Conservation (phyloP, 192 early-diverging fungal genomes). For the Funneliformis mosseae region DNA sequence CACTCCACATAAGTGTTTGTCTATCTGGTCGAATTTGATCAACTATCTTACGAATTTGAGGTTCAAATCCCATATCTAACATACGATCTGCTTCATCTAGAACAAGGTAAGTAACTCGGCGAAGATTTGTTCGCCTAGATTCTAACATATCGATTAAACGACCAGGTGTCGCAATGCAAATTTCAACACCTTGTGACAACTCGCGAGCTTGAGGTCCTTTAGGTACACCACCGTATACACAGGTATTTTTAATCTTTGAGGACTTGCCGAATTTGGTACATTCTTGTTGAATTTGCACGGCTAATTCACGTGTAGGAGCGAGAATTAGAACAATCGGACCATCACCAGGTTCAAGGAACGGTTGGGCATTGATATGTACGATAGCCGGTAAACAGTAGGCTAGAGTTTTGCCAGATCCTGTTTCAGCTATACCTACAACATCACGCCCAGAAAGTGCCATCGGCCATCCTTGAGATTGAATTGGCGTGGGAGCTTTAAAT, state of each 20-base stretch:
- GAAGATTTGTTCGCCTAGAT: constrained; percentile 84
- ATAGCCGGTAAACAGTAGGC: constrained; percentile 95
- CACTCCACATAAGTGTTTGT: constrained; percentile 99
- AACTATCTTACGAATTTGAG: constrained; percentile 97
- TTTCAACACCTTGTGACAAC: constrained; percentile 83
- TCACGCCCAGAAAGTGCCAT: constrained; percentile 96
- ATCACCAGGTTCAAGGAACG: constrained; percentile 86
- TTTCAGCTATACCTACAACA: constrained; percentile 88
- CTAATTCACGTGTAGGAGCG: constrained; percentile 96
- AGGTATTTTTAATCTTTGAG: constrained; percentile 90
- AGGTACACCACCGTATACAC: constrained; percentile 94
- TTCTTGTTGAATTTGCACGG: constrained; percentile 95
- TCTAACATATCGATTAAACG: constrained; percentile 97
- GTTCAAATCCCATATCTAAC: constrained; percentile 99
- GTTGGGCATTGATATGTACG: constrained; percentile 98
- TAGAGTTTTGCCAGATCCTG: constrained; percentile 93
- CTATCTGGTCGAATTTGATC: constrained; percentile 96
- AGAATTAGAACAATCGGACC: constrained; percentile 96
- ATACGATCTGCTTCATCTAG: constrained; percentile 99
- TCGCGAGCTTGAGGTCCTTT: constrained; percentile 90
- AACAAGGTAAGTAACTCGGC: constrained; percentile 94
- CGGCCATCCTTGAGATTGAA: constrained; percentile 98
- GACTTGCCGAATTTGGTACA: constrained; percentile 90
- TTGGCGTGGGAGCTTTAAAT: constrained; percentile 87
- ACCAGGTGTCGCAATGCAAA: constrained; percentile 97